Evolutionary conservation across 2,329 filamentous ascomycete genomes (phyloP), one percentile per base, ranked within the genome.

Genomic region (Davidsoniella eucalypti): DNA sequence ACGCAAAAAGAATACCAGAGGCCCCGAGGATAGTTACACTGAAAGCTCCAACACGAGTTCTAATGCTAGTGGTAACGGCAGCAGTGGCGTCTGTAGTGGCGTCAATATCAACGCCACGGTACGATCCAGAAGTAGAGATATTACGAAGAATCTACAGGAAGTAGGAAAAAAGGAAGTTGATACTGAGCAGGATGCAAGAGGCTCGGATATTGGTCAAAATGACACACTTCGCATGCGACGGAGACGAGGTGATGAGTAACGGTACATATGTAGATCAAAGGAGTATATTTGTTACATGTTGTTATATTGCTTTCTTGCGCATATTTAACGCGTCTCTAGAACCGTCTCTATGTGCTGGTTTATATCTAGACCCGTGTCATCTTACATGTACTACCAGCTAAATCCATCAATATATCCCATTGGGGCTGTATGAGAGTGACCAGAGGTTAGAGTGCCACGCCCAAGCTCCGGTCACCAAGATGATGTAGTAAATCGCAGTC

Each of bases 1-100:
- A 1, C 69, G 84, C 44, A 90, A 88, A 68, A 82, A 79, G 67
- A 93, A 87, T 57, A 87, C 85, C 0, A 69, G 85, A 23, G 84
- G 83, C 4, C 82, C 81, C 1, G 80, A 81, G 17, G 78, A 82
- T 18, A 52, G 64, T 65, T 3, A 63, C 72, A 26, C 40, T 14
- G 51, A 53, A 4, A 64, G 69, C 4, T 71, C 71, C 37, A 64
- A 61, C 38, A 62, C 61, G n/a, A 61, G 64, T 4, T 73, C 73
- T 7, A 41, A 39, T 2, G 62, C 72, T n/a, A 66, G 70, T 43
- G 71, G 73, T 47, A 17, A 29, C 14, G 16, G 37, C 4, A 29
- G 45, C 8, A 63, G 72, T n/a, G 66, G 71, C 42, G 71, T 74
- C 47, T 14, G 26, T 16, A 8, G 25, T 33, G 29, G 6, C 12